Evolutionary conservation across 768 basidiomycete species (phyloP).

Genomic region (Gelatoporia subvermispora): DNA sequence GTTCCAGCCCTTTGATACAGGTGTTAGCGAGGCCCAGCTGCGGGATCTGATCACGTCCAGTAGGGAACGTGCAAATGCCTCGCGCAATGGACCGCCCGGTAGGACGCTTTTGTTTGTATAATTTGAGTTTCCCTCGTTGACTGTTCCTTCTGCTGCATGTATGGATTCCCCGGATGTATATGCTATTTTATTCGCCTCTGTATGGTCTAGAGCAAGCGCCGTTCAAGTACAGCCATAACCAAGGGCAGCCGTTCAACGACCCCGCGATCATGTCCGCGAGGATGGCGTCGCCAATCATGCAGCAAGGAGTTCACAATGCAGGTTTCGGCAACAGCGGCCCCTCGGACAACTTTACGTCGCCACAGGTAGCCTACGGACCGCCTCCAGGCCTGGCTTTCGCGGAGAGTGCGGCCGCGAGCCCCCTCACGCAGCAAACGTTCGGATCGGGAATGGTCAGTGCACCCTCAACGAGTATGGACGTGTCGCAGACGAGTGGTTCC

Average conservation of each 20-base stretch:
- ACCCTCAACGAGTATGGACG: constrained; percentile 20
- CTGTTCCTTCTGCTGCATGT: constrained; percentile 8
- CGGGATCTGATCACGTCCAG: constrained; percentile 72
- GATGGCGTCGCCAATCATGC: constrained; percentile 39
- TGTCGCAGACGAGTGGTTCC: constrained; percentile 34
- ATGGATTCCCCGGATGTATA: constrained; percentile 13
- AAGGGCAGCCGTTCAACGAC: constrained; percentile 55
- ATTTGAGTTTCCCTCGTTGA: constrained; percentile 29
- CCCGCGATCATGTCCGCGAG: constrained; percentile 80
- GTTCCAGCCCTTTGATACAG: constrained; percentile 55
- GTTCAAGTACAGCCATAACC: constrained; percentile 30
- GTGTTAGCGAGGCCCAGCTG: constrained; percentile 71
- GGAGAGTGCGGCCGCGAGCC: constrained; percentile 30
- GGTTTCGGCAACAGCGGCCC: constrained; percentile 12
- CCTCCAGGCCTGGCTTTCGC: constrained; percentile 62
- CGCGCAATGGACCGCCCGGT: constrained; percentile 38
- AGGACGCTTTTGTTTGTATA: constrained; percentile 42
- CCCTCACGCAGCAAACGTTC: constrained; percentile 8
- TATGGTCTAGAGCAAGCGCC: constrained; percentile 24
- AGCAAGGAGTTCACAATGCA: constrained; percentile 17
- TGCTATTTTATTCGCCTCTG: constrained; percentile 17
- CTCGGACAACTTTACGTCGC: constrained; percentile 11
- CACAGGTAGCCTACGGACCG: constrained; percentile 36
- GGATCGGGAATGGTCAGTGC: constrained; percentile 17
- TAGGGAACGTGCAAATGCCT: constrained; percentile 46